Base-by-base conservation (phyloP, 495 filamentous ascomycete species). In the Penicillium ochrochloron region DNA sequence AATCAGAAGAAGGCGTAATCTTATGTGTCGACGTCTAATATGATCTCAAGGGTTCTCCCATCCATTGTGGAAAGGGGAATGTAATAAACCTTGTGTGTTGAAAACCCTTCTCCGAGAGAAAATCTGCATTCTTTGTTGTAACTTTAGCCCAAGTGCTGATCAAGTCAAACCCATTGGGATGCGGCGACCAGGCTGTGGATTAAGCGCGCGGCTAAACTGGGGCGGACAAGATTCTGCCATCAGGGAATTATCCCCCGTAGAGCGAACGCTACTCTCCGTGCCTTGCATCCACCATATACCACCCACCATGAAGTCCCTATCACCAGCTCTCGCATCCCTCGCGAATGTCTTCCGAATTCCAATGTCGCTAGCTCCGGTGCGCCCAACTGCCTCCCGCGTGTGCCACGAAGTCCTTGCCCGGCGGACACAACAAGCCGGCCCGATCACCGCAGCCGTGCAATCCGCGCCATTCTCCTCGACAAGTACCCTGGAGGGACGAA, bases 311-410 rank as follows among this genome's bases (percentile, higher is more conserved):
- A 73, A 72, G 55, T 69, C 77, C 17, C 73, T 80, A 67, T 82
- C 78, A 29, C 77, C 81, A 1, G 67, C 76, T 10, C 77, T 83
- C 65, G 72, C 76, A 60, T 80, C 76, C 1, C 76, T 85, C 57
- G 80, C 79, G 61, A 80, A 75, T 61, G 78, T 78, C 54, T 80
- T 83, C 70, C 69, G 67, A 56, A 79, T 82, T 39, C 78, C 78
- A 17, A 72, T 79, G 64, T 74, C 75, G 11, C 65, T 75, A 57
- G 66, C 72, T 31, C 65, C 71, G 1, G 53, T 68, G 31, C 73
- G 76, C 54, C 77, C 78, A 27, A 68, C 71, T 23, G 63, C 75
- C 21, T 63, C 59, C 48, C 68, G 65, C n/a, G 60, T 63, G 54
- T 72, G 70, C 69, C 72, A 74, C 50, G 71, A 74, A 54, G 65